Percentiles rank a stretch among this genome's conserved stretches.
Conservation (phyloP, 2,329 filamentous ascomycete species). For the Sarocladium kiliense region DNA sequence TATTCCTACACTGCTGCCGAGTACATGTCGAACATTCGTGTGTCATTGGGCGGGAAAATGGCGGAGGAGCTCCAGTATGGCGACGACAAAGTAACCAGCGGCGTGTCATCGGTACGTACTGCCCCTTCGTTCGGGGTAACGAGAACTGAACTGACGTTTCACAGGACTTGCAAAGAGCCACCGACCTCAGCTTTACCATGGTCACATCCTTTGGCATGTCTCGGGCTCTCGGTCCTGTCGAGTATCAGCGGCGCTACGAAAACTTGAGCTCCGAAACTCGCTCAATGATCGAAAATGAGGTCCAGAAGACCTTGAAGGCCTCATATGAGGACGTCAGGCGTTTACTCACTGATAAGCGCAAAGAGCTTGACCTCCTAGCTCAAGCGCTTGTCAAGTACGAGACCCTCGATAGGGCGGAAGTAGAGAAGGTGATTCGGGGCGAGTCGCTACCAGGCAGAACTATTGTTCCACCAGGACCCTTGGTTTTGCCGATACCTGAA, state of each 20-base stretch:
- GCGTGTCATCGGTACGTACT: constrained; percentile 66
- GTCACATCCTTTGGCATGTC: constrained; percentile 90
- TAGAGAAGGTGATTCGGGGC: constrained; percentile 82
- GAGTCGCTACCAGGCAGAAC: constrained; percentile 69
- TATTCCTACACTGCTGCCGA: constrained; percentile 84
- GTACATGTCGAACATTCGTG: constrained; percentile 73
- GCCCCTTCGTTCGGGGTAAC: constrained; percentile 7
- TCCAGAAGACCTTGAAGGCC: constrained; percentile 78
- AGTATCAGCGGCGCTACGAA: constrained; percentile 76
- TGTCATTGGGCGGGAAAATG: constrained; percentile 80
- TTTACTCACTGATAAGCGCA: constrained; percentile 68
- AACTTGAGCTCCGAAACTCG: constrained; percentile 82
- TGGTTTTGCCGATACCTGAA: constrained; percentile 32
- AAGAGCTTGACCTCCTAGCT: constrained; percentile 82
- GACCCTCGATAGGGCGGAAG: constrained; percentile 82
- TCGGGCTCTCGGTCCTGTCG: constrained; percentile 79
- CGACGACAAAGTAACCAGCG: constrained; percentile 83
- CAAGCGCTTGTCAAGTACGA: constrained; percentile 92
- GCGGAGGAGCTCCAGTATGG: constrained; percentile 91
- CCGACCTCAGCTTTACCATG: constrained; percentile 77
- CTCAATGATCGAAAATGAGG: constrained; percentile 80
- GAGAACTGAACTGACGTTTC: constrained; percentile 19
- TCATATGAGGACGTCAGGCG: constrained; percentile 68
- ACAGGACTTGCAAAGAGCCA: constrained; percentile 80
- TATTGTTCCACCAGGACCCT: constrained; percentile 47